Evolutionary conservation across 78 protist genomes (phyloP).

Genomic region (Chrysochromulina parva): DNA sequence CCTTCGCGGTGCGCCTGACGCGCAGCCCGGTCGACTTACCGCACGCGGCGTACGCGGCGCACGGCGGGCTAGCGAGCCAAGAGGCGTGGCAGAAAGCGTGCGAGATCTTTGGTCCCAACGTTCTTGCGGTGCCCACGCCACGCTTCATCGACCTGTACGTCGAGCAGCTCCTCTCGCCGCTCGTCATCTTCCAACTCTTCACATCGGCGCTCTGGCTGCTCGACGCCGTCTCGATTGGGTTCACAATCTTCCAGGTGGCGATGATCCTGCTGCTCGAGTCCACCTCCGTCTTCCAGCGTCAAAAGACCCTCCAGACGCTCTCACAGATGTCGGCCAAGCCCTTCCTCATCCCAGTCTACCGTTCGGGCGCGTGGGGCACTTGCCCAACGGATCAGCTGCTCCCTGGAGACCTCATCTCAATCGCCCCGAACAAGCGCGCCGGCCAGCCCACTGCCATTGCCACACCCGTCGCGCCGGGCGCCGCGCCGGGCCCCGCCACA

Average conservation of each 20-base stretch:
- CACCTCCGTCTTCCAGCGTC: conserved; percentile 26
- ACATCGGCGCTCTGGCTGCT: conserved; percentile 8
- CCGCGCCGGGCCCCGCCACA: not conserved
- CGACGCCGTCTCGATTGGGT: not conserved
- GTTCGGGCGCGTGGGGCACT: not conserved
- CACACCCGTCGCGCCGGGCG: not conserved
- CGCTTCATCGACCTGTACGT: conserved; percentile 6
- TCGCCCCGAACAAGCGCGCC: not conserved
- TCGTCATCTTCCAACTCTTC: conserved; percentile 20
- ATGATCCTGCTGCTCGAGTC: conserved; percentile 21
- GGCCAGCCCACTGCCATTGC: not conserved
- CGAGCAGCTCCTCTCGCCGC: conserved; percentile 37
- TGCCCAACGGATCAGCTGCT: not conserved
- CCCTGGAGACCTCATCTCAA: conserved; percentile 31
- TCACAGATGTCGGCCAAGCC: conserved; percentile 31
- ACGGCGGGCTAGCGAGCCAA: not conserved
- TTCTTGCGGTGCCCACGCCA: not conserved
- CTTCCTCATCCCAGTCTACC: not conserved
- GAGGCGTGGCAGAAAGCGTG: not conserved
- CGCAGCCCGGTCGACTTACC: not conserved
- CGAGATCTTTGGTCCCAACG: not conserved
- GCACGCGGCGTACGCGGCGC: not conserved
- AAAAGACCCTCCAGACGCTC: not conserved
- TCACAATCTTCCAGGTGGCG: not conserved
- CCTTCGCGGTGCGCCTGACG: not conserved